A percentile compares a stretch with the other conserved stretches of the same genome.
phyloP scores from a whole-genome alignment of 805 yeast genomes.

The Torulaspora microellipsoides region DNA sequence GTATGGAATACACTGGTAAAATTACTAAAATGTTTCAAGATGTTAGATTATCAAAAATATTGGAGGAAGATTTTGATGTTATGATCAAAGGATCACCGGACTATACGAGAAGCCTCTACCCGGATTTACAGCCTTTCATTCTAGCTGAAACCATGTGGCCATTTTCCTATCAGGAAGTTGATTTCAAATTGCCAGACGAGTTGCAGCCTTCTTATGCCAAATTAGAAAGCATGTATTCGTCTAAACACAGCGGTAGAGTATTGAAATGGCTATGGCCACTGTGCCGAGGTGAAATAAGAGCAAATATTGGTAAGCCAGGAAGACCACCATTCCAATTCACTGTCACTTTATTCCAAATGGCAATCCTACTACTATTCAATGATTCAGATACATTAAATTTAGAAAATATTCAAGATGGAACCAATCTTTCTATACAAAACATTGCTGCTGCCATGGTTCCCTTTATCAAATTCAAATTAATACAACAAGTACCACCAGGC shows the following conservation, averaged over 20 bases:
- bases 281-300: conserved; percentile 87
- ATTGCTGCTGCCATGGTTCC: conserved; percentile 77
- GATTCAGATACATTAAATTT: conserved; percentile 45
- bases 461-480: conserved; percentile 69
- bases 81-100: conserved; percentile 30
- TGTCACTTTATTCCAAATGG: conserved; percentile 81
- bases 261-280: conserved; percentile 95
- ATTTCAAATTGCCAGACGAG: conserved; percentile 62
- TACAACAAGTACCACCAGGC: conserved; percentile 62
- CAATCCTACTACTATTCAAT: conserved; percentile 81
- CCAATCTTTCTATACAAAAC: conserved; percentile 60
- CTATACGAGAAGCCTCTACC: conserved; percentile 26
- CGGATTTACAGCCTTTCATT: conserved; percentile 69
- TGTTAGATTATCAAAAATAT: conserved; percentile 75
- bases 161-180: conserved; percentile 38
- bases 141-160: conserved; percentile 93
- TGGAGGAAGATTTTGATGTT: conserved; percentile 45
- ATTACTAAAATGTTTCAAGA: conserved; percentile 96
- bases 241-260: conserved; percentile 80
- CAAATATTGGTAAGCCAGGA: conserved; percentile 75
- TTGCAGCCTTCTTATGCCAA: conserved; percentile 59
- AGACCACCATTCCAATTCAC: conserved; percentile 77
- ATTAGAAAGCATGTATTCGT: conserved; percentile 63
- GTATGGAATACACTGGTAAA: conserved; percentile 87
- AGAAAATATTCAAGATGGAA: conserved; percentile 56